Evolutionary conservation across 208 protist genomes (phyloP).

Genomic region (Angomonas ambiguus): DNA sequence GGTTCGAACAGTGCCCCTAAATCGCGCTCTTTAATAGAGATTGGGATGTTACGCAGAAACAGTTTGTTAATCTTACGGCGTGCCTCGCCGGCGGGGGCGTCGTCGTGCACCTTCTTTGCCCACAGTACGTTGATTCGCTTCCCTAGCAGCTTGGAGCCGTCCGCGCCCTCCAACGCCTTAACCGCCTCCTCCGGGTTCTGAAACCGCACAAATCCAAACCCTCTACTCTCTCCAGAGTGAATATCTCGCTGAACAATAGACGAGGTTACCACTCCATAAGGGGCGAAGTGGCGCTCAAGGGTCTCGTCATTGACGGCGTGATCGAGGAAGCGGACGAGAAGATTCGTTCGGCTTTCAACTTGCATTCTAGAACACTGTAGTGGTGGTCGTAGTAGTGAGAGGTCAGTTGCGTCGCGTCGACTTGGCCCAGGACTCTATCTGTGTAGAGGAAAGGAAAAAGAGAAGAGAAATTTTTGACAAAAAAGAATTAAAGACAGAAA

Average conservation of each 20-base stretch:
- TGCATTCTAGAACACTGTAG: background rate
- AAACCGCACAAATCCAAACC: constrained; percentile 42
- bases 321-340: constrained; percentile 37
- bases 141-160: constrained; percentile 15
- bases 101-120: constrained; percentile 38
- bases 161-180: constrained; percentile 14
- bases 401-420: too few species aligned
- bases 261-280: constrained; percentile 27
- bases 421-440: too few species aligned
- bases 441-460: background rate
- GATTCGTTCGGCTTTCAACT: constrained; percentile 27
- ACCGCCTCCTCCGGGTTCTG: constrained; percentile 16
- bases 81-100: constrained; percentile 22
- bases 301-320: constrained; percentile 27
- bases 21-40: constrained; percentile 17
- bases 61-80: constrained; percentile 35
- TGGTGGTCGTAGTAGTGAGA: too few species aligned
- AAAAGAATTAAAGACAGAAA: constrained; percentile 3
- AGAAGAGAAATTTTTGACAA: too few species aligned
- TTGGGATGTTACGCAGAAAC: constrained; percentile 50
- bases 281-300: constrained; percentile 25
- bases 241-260: constrained; percentile 53
- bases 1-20: constrained; percentile 11
- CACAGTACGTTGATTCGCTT: constrained; percentile 27
- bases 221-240: constrained; percentile 35